Conservation (phyloP, 225 moss, liverwort and hornwort genomes). For the Bryum argenteum region DNA sequence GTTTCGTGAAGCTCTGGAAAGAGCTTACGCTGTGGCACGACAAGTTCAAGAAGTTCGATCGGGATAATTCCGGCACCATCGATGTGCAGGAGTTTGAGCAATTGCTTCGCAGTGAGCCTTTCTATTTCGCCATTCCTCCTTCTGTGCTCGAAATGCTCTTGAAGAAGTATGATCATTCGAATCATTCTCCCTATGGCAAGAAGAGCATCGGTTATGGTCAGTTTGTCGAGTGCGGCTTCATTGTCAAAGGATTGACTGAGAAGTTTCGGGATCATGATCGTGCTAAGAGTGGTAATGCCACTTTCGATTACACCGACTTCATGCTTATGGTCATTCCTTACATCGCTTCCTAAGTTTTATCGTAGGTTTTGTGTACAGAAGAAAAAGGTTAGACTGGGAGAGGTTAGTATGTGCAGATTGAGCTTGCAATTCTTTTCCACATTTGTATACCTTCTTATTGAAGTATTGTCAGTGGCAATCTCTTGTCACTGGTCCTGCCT, state of each 20-base stretch:
- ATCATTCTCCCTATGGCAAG: slow-evolving; percentile 29
- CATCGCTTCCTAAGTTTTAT: slow-evolving; percentile 61
- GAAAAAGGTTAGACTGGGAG: slow-evolving; percentile 13
- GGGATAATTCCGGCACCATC: slow-evolving; percentile 76
- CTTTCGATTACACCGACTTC: slow-evolving; percentile 72
- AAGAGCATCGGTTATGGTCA: slow-evolving; percentile 77
- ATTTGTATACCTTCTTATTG: neutral
- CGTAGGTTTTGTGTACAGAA: neutral
- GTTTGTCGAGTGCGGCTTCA: slow-evolving; percentile 89
- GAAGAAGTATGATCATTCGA: slow-evolving; percentile 72
- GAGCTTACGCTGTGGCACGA: slow-evolving; percentile 65
- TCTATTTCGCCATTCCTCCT: slow-evolving; percentile 72
- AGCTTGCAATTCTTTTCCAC: too few relatives aligned
- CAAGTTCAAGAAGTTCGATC: slow-evolving; percentile 77
- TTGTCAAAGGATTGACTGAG: slow-evolving; percentile 94
- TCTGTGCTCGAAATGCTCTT: slow-evolving; percentile 71
- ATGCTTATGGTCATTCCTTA: slow-evolving; percentile 92
- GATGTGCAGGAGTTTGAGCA: slow-evolving; percentile 70
- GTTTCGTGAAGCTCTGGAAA: slow-evolving; percentile 72
- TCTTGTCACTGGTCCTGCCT: neutral
- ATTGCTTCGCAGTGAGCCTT: slow-evolving; percentile 61
- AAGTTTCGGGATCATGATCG: slow-evolving; percentile 81
- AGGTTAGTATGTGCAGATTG: slow-evolving; percentile 38
- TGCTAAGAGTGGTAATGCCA: slow-evolving; percentile 56
- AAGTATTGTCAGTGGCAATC: neutral